Conservation (phyloP, 169 alveolate species). For the Plasmodium fragile region DNA sequence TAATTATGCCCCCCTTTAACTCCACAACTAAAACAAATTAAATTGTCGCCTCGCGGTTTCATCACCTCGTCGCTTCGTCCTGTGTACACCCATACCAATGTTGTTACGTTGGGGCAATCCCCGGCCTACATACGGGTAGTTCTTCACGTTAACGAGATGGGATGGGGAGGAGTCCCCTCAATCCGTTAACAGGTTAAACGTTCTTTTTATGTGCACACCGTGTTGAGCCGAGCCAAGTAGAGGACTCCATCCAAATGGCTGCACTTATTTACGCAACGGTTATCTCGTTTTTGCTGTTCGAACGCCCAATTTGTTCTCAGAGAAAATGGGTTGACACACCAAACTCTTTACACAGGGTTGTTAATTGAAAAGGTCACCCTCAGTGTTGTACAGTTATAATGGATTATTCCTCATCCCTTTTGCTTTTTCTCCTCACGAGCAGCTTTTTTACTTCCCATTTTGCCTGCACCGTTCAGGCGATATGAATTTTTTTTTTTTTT, state of each 20-base stretch:
- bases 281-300: background rate
- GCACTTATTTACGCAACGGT: background rate
- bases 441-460: background rate
- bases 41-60: background rate
- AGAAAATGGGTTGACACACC: background rate
- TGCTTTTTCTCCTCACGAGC: background rate
- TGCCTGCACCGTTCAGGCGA: conserved; percentile 12
- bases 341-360: background rate
- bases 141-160: background rate
- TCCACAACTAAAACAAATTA: background rate
- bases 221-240: background rate
- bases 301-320: background rate
- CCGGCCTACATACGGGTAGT: background rate
- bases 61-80: background rate
- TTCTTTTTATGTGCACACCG: background rate
- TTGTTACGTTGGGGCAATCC: background rate
- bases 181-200: background rate
- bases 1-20: background rate
- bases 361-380: background rate
- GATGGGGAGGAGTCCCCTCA: background rate
- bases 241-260: background rate
- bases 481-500: background rate
- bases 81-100: background rate
- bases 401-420: background rate
- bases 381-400: background rate